phyloP scores from a whole-genome alignment of 305 asterid genomes.

The Fraxinus dipetala region DNA sequence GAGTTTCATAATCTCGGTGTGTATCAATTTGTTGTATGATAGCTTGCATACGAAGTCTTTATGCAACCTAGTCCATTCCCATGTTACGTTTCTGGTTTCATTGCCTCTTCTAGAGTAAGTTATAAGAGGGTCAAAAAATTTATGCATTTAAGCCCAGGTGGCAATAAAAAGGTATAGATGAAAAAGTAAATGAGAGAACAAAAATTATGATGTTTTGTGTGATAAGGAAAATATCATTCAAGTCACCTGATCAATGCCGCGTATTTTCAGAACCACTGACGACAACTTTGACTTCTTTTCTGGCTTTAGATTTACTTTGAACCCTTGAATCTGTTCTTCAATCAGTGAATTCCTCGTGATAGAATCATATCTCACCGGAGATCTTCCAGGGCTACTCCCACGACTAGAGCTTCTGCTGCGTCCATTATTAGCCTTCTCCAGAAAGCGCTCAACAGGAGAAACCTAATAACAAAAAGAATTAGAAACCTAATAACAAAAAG shows the following conservation, averaged over 20 bases:
- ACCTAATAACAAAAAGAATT: conserved; percentile 44
- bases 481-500: conserved; percentile 56
- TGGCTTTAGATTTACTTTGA: conserved; percentile 85
- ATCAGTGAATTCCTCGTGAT: conserved; percentile 60
- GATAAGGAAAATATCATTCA: conserved; percentile 21
- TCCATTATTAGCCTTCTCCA: conserved; percentile 84
- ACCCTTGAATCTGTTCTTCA: conserved; percentile 80
- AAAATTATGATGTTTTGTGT: neutral
- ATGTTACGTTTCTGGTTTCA: neutral
- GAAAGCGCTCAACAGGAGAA: conserved; percentile 86
- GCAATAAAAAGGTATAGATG: neutral
- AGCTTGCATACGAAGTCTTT: neutral
- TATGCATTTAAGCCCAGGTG: neutral
- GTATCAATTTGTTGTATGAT: neutral
- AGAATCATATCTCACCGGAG: conserved; percentile 77
- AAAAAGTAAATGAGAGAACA: conserved; percentile 7
- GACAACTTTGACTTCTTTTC: conserved; percentile 97
- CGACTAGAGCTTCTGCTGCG: conserved; percentile 98
- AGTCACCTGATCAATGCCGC: conserved; percentile 97
- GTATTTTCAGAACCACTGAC: conserved; percentile 92
- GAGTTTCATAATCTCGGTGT: neutral
- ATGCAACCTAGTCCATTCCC: neutral
- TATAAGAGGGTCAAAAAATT: neutral
- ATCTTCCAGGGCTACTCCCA: conserved; percentile 93
- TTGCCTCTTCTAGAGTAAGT: neutral